Evolutionary conservation across 2,329 filamentous ascomycete genomes (phyloP).

Genomic region (Apiospora aurea): DNA sequence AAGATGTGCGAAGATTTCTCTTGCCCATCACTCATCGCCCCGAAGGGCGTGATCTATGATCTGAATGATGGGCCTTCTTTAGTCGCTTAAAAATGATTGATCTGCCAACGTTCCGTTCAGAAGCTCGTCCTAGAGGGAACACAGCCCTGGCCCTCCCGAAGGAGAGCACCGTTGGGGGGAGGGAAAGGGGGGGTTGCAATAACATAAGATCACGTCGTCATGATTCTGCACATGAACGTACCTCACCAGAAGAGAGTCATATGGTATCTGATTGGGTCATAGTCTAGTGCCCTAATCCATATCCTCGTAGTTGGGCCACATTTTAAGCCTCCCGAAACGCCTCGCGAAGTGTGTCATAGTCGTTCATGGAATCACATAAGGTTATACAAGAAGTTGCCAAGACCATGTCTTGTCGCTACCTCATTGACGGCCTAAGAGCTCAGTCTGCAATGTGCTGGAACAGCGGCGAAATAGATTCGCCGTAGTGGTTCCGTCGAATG

Average conservation of each 20-base stretch:
- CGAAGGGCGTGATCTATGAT: conserved; percentile 36
- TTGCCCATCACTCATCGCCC: conserved; percentile 46
- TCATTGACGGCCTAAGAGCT: conserved; percentile 27
- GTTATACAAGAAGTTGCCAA: conserved; percentile 13
- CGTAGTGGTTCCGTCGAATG: conserved; percentile 95
- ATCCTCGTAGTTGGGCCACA: conserved; percentile 15
- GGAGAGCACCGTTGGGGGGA: conserved; percentile 74
- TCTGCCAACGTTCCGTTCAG: conserved; percentile 89
- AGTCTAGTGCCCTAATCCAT: conserved; percentile 24
- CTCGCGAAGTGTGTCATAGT: conserved; percentile 25
- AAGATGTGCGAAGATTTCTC: conserved; percentile 48
- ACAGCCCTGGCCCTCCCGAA: conserved; percentile 75
- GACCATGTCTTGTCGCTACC: conserved; percentile 13
- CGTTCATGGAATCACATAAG: conserved; percentile 21
- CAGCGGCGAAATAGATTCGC: conserved; percentile 77
- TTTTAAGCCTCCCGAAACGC: conserved; percentile 25
- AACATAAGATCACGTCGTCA: conserved; percentile 10
- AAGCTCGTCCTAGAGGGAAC: conserved; percentile 71
- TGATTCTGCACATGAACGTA: conserved; percentile 13
- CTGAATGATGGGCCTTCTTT: conserved; percentile 45
- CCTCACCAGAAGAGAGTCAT: conserved; percentile 22
- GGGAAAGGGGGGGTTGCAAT: conserved; percentile 1
- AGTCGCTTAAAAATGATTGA: conserved; percentile 45
- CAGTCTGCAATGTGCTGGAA: conserved; percentile 72
- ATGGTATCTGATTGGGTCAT: conserved; percentile 29